Percentiles rank a stretch among this genome's conserved stretches.
Conservation (phyloP, 2,329 filamentous ascomycete species). For the Fusarium ramigenum region DNA sequence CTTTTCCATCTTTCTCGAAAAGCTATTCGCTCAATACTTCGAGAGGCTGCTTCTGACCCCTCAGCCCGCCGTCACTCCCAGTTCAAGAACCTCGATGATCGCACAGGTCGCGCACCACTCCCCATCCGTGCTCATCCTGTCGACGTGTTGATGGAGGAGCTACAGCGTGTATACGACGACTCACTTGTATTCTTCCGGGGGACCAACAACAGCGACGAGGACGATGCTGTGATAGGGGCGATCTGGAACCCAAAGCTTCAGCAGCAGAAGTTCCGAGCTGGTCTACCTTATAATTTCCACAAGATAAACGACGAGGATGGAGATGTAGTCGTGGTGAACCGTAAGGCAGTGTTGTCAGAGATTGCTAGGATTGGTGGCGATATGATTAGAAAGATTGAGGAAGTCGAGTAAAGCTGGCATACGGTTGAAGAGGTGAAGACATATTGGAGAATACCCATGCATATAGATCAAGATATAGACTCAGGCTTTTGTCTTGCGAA, state of each 20-base stretch:
- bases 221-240: slow-evolving; percentile 62
- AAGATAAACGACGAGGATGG: slow-evolving; percentile 49
- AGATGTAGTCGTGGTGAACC: slow-evolving; percentile 70
- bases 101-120: slow-evolving; percentile 55
- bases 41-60: slow-evolving; percentile 50
- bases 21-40: slow-evolving; percentile 54
- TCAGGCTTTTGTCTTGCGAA: background rate
- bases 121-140: slow-evolving; percentile 69
- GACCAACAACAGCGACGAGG: slow-evolving; percentile 50
- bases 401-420: slow-evolving; percentile 32
- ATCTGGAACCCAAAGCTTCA: slow-evolving; percentile 67
- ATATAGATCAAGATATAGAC: slow-evolving; percentile 27
- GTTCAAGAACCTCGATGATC: slow-evolving; percentile 84
- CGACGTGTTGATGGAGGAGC: slow-evolving; percentile 70
- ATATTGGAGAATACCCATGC: slow-evolving; percentile 21
- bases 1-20: slow-evolving; percentile 75
- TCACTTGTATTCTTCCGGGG: slow-evolving; percentile 85
- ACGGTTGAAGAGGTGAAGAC: background rate
- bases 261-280: slow-evolving; percentile 73
- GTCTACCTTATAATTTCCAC: slow-evolving; percentile 69
- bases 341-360: slow-evolving; percentile 73
- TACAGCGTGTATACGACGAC: slow-evolving; percentile 72
- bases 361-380: slow-evolving; percentile 75
- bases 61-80: slow-evolving; percentile 55
- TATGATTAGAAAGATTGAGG: slow-evolving; percentile 74